phyloP scores from a whole-genome alignment of 2,329 filamentous ascomycete genomes.

The Colletotrichum tabaci region DNA sequence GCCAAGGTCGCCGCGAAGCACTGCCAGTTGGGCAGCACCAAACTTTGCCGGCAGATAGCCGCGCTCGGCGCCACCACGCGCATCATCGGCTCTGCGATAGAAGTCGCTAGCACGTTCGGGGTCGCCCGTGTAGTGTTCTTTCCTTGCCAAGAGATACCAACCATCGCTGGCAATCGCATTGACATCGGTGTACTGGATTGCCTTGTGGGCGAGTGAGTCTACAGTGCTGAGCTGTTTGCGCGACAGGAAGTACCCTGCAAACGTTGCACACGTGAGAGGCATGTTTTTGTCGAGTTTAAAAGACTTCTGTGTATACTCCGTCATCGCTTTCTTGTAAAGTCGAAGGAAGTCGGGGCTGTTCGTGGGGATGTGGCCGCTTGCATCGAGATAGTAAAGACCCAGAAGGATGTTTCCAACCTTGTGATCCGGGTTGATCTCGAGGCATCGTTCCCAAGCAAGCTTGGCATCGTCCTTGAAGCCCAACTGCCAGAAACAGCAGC shows the following conservation, averaged over 20 bases:
- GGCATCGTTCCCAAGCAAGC: slow-evolving; percentile 87
- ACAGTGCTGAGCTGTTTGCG: slow-evolving; percentile 86
- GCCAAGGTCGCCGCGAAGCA: slow-evolving; percentile 86
- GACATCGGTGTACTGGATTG: slow-evolving; percentile 95
- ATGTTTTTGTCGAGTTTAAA: slow-evolving; percentile 95
- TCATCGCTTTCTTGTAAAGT: slow-evolving; percentile 94
- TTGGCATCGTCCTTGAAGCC: slow-evolving; percentile 95
- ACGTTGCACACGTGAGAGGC: slow-evolving; percentile 90
- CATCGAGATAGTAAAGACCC: slow-evolving; percentile 90
- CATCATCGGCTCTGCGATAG: slow-evolving; percentile 92
- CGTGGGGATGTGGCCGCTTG: slow-evolving; percentile 85
- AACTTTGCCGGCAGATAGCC: slow-evolving; percentile 97
- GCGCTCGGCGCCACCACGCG: slow-evolving; percentile 89
- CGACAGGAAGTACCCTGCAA: slow-evolving; percentile 90
- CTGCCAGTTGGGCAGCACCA: slow-evolving; percentile 89
- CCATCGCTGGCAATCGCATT: slow-evolving; percentile 97
- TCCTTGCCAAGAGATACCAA: slow-evolving; percentile 94
- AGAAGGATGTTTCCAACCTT: slow-evolving; percentile 93
- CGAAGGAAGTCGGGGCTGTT: slow-evolving; percentile 88
- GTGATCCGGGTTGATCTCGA: slow-evolving; percentile 86
- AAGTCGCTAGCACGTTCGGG: slow-evolving; percentile 83
- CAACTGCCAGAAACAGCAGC: slow-evolving; percentile 97
- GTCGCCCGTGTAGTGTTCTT: slow-evolving; percentile 88
- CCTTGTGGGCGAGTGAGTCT: slow-evolving; percentile 89
- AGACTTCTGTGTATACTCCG: slow-evolving; percentile 91